Conservation (phyloP, 805 yeast species). For the Starmerella bombi region DNA sequence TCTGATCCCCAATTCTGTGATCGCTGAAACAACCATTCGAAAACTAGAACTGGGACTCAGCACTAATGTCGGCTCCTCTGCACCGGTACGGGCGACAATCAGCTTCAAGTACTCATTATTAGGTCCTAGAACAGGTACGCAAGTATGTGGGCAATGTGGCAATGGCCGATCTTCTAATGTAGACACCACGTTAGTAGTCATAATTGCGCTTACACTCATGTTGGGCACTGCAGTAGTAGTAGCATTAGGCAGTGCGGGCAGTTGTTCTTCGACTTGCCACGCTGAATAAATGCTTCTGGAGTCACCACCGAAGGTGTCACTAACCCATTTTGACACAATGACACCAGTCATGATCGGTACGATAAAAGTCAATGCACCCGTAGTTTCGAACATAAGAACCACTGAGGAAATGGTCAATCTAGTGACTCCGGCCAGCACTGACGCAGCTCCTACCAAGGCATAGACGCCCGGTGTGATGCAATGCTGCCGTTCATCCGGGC, state of each 20-base stretch:
- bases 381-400: conserved; percentile 66
- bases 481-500: conserved; percentile 33
- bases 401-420: conserved; percentile 69
- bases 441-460: conserved; percentile 79
- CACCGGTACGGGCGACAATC: conserved; percentile 6
- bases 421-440: conserved; percentile 69
- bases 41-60: conserved; percentile 15
- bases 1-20: conserved; percentile 17
- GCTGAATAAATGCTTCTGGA: conserved; percentile 32
- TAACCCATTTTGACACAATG: conserved; percentile 57
- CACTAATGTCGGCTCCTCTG: conserved; percentile 14
- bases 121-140: conserved; percentile 16
- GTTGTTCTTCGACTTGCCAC: conserved; percentile 5
- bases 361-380: conserved; percentile 76
- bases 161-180: neutral
- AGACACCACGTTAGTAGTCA: conserved; percentile 2
- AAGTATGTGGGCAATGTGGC: neutral
- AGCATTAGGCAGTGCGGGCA: conserved; percentile 13
- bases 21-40: conserved; percentile 6
- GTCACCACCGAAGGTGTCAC: conserved; percentile 44
- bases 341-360: conserved; percentile 79
- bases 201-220: conserved; percentile 9
- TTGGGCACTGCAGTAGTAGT: conserved; percentile 8
- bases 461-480: conserved; percentile 78
- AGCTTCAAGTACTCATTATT: conserved; percentile 10